Base-by-base conservation (phyloP, 345 rosid species). In the Populus euphratica region DNA sequence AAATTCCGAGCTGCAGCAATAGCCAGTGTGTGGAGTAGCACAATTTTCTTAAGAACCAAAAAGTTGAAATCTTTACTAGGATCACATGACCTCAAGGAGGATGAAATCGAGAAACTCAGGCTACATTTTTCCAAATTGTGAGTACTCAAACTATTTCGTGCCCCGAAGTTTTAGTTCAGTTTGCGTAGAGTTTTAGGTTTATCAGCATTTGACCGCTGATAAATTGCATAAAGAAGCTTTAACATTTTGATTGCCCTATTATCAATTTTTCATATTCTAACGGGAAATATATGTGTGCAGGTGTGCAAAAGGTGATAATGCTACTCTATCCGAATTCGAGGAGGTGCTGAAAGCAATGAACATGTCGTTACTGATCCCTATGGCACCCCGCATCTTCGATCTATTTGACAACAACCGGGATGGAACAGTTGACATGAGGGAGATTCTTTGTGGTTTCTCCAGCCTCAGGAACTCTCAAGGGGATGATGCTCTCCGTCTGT, bases 381-480 rank as follows among this genome's bases (percentile, higher is more conserved):
- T 90, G 35, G 92, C 89, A 2, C 81, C 94, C 13, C 85, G 94
- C 54, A 86, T 90, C 78, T 90, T 89, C 36, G 89, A 89, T 72
- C 66, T 90, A 0, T 89, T 90, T 6, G 92, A 90, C 78, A 79
- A 89, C 83, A 90, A 90, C 50, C 87, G 92, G 0, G 92, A 90
- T 70, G 90, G 94, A 52, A 90, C 92, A 0, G 84, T 90, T 18
- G 91, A 90, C 72, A 87, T 87, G 91, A 89, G 92, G 63, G 94
- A 89, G 81, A 86, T 89, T 25, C 85, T 90, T 0, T 87, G 94
- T 14, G 94, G 94, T 66, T 89, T 90, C 73, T 87, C 92, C 63
- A 90, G 84, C 85, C 91, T 90, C 59, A 84, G 84, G 77, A 90
- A 89, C 71, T 90, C 91, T 35, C 79, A 68, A 73, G 94, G 92